A percentile compares a stretch with the other conserved stretches of the same genome.
Evolutionary conservation across 106 monocot genomes (phyloP).

Genomic region (Alisma plantagoaquatica): DNA sequence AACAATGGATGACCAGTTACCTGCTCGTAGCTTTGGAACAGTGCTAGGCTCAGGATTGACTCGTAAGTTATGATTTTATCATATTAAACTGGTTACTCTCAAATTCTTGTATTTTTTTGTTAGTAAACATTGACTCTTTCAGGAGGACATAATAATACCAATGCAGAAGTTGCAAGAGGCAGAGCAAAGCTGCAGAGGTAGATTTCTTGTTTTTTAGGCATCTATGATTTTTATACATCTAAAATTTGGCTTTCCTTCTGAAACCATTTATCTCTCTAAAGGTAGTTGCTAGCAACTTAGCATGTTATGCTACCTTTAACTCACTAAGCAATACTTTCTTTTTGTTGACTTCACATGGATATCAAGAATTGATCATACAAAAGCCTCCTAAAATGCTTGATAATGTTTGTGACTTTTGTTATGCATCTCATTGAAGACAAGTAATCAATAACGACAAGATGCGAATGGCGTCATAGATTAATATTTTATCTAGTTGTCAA

Average conservation of each 20-base stretch:
- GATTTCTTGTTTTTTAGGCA: constrained; percentile 1
- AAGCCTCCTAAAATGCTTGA: too few species aligned
- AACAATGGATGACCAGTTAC: constrained; percentile 5
- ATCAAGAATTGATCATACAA: too few species aligned
- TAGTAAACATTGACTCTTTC: background rate
- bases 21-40: constrained; percentile 67
- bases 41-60: constrained; percentile 27
- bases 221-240: background rate
- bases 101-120: background rate
- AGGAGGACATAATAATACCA: constrained; percentile 32
- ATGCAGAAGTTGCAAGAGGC: constrained; percentile 10
- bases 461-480: too few species aligned
- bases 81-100: background rate
- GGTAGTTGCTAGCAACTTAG: too few species aligned
- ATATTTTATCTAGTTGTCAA: too few species aligned
- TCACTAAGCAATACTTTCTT: background rate
- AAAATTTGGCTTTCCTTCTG: background rate
- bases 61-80: constrained; percentile 16
- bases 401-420: too few species aligned
- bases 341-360: too few species aligned
- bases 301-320: background rate
- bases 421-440: too few species aligned
- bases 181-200: constrained; percentile 39
- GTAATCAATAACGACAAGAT: too few species aligned
- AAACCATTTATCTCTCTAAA: background rate